Percentiles rank a stretch among this genome's conserved stretches.
phyloP scores from a whole-genome alignment of 768 basidiomycete species.

The Ramaria rubella region DNA sequence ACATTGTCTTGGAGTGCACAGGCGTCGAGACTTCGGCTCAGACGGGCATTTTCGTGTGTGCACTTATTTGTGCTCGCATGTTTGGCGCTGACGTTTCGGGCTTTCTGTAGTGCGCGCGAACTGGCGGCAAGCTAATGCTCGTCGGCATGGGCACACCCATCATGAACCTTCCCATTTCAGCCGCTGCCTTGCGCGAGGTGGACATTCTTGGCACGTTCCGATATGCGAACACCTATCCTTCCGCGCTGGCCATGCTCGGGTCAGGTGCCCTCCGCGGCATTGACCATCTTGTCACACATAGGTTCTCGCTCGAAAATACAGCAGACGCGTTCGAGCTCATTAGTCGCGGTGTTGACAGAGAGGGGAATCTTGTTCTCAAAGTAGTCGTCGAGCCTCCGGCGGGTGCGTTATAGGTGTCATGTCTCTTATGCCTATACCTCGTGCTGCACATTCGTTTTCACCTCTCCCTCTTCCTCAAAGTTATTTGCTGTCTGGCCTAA shows the following conservation, averaged over 20 bases:
- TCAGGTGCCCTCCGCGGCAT: constrained; percentile 57
- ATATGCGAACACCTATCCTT: constrained; percentile 84
- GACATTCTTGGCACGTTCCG: constrained; percentile 91
- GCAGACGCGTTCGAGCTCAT: constrained; percentile 79
- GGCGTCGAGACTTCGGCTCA: constrained; percentile 91
- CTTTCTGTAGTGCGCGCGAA: constrained; percentile 55
- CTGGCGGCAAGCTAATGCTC: constrained; percentile 88
- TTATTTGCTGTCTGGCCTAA: too few species aligned
- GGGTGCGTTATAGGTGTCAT: not conserved
- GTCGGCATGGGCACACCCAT: constrained; percentile 93
- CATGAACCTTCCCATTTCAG: constrained; percentile 73
- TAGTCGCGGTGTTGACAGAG: constrained; percentile 66
- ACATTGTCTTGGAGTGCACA: constrained; percentile 92
- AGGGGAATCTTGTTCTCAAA: constrained; percentile 82
- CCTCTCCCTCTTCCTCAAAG: too few species aligned
- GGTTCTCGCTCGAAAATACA: constrained; percentile 57
- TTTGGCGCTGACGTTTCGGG: too few species aligned
- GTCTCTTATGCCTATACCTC: too few species aligned
- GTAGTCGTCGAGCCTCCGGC: constrained; percentile 51
- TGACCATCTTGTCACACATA: constrained; percentile 74
- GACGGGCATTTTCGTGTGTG: constrained; percentile 80
- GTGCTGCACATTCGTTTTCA: too few species aligned
- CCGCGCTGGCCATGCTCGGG: constrained; percentile 73
- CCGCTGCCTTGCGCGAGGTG: constrained; percentile 81
- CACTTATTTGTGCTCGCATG: too few species aligned